Evolutionary conservation across 2,329 filamentous ascomycete genomes (phyloP).

Genomic region (Ramichloridium luteum): DNA sequence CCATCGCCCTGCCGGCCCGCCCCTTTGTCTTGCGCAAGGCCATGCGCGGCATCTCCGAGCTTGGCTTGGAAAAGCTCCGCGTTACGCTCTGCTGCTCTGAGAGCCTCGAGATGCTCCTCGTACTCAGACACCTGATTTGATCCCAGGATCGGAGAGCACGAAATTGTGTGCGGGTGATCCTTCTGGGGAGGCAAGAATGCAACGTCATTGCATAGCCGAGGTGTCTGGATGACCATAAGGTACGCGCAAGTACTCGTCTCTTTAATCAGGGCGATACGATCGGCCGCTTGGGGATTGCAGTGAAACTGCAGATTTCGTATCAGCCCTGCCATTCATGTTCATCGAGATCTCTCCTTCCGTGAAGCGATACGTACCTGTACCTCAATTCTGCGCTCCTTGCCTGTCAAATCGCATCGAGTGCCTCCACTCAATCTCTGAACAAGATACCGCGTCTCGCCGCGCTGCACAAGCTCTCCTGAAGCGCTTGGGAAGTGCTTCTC

Average conservation of each 20-base stretch:
- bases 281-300: conserved; percentile 62
- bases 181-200: conserved; percentile 75
- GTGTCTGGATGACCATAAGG: conserved; percentile 84
- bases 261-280: conserved; percentile 85
- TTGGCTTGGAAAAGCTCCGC: too few relatives aligned
- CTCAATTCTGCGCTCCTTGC: conserved; percentile 69
- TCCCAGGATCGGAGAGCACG: conserved; percentile 58
- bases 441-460: conserved; percentile 73
- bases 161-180: conserved; percentile 62
- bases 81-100: conserved; percentile 11
- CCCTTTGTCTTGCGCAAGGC: too few relatives aligned
- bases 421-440: conserved; percentile 71
- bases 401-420: conserved; percentile 76
- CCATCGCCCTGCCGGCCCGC: too few relatives aligned
- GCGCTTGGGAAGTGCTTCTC: conserved; percentile 39
- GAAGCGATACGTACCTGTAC: conserved; percentile 50
- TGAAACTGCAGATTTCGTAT: conserved; percentile 51
- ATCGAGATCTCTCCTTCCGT: neutral
- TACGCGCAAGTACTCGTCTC: conserved; percentile 85
- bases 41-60: too few relatives aligned
- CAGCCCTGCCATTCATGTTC: conserved; percentile 1
- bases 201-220: conserved; percentile 73
- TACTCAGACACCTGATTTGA: conserved; percentile 38
- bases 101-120: conserved; percentile 18
- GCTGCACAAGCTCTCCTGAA: conserved; percentile 49